A percentile compares a stretch with the other conserved stretches of the same genome.
phyloP scores from a whole-genome alignment of 805 yeast genomes.

The Kodamaea nitidulidarum region DNA sequence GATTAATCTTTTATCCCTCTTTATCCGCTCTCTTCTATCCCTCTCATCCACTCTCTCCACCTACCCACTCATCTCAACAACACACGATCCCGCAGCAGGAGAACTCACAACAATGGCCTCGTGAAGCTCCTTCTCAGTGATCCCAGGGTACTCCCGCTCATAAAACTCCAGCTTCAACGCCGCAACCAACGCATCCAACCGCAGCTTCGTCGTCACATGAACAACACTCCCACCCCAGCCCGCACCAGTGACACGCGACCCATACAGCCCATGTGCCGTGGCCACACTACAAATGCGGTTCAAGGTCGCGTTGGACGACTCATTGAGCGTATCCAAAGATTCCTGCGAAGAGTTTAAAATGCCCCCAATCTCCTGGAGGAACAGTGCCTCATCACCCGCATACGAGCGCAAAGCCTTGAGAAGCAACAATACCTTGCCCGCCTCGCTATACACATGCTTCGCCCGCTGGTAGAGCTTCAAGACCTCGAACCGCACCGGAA shows the following conservation, averaged over 20 bases:
- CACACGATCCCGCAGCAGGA: constrained; percentile 53
- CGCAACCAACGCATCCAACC: constrained; percentile 29
- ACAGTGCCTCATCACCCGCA: constrained; percentile 15
- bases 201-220: constrained; percentile 51
- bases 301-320: constrained; percentile 55
- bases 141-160: constrained; percentile 43
- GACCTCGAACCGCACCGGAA: constrained; percentile 55
- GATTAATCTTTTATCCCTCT: too few relatives aligned
- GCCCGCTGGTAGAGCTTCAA: constrained; percentile 56
- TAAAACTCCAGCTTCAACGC: constrained; percentile 53
- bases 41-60: neutral
- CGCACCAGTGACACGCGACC: constrained; percentile 74
- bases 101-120: constrained; percentile 53
- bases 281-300: constrained; percentile 55
- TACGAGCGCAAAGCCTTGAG: constrained; percentile 33
- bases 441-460: constrained; percentile 59
- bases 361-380: constrained; percentile 45
- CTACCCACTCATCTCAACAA: constrained; percentile 9
- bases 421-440: constrained; percentile 53
- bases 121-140: constrained; percentile 41
- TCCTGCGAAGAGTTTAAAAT: constrained; percentile 58
- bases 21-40: neutral
- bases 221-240: constrained; percentile 77
- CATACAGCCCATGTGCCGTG: constrained; percentile 50
- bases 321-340: constrained; percentile 45